These are phyloP conservation scores for Myxozyma mucilagina DNA, from an alignment of 805 yeast genomes.

Conservation along the genomic window DNA sequence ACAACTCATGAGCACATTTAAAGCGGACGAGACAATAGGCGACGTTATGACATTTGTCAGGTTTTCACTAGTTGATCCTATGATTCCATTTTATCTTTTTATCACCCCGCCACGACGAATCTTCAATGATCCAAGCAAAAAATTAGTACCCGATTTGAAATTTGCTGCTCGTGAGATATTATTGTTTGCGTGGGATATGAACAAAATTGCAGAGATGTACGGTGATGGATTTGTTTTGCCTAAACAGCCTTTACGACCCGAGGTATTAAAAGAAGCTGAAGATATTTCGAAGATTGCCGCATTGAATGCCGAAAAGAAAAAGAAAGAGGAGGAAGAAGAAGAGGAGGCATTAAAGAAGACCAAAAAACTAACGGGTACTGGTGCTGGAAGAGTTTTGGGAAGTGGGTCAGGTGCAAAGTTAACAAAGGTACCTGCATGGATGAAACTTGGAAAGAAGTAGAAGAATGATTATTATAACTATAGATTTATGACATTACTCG, in stretches of 20 bases:
- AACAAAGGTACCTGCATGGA: slow-evolving; percentile 29
- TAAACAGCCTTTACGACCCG: slow-evolving; percentile 18
- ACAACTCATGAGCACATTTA: slow-evolving; percentile 52
- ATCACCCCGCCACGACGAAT: slow-evolving; percentile 51
- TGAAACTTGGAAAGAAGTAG: slow-evolving; percentile 23
- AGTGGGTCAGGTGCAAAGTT: slow-evolving; percentile 5
- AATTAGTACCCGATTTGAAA: slow-evolving; percentile 43
- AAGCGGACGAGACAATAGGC: slow-evolving; percentile 47
- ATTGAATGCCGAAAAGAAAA: slow-evolving; percentile 11
- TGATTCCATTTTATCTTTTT: slow-evolving; percentile 44
- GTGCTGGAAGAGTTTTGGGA: slow-evolving; percentile 13
- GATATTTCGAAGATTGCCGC: slow-evolving; percentile 22
- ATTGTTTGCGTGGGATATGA: slow-evolving; percentile 40
- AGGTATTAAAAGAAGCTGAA: slow-evolving; percentile 20
- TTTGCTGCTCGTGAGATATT: slow-evolving; percentile 53
- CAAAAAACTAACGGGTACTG: slow-evolving; percentile 8
- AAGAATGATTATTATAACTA: neutral
- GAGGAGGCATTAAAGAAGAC: slow-evolving; percentile 9
- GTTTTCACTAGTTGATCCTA: slow-evolving; percentile 37
- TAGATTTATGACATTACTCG: neutral
- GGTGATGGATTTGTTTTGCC: slow-evolving; percentile 20
- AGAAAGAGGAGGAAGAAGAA: slow-evolving; percentile 15
- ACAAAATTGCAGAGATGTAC: slow-evolving; percentile 32
- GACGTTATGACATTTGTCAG: slow-evolving; percentile 41
- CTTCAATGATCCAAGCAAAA: slow-evolving; percentile 39